phyloP scores from a whole-genome alignment of 2,329 filamentous ascomycete species.

The Alternaria hordeiaustralica region DNA sequence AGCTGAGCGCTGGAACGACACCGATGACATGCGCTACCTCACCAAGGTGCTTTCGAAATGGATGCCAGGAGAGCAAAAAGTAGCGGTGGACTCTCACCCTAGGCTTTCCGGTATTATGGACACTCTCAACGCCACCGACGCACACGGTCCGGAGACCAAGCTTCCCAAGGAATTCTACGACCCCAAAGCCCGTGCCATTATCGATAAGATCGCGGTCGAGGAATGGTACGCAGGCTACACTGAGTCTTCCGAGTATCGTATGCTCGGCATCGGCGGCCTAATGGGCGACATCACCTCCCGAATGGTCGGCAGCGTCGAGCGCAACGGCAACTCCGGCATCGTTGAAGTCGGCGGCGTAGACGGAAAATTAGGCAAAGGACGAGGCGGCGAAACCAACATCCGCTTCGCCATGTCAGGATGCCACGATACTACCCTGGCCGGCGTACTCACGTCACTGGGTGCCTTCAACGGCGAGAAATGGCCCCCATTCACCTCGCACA shows the following conservation, averaged over 20 bases:
- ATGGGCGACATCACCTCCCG: slow-evolving; percentile 77
- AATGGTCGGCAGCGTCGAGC: slow-evolving; percentile 51
- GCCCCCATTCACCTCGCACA: slow-evolving; percentile 92
- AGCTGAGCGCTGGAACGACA: slow-evolving; percentile 58
- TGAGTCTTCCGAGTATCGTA: slow-evolving; percentile 86
- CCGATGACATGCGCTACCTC: slow-evolving; percentile 83
- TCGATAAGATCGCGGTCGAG: slow-evolving; percentile 78
- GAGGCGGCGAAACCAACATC: slow-evolving; percentile 61
- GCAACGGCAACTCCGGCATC: slow-evolving; percentile 47
- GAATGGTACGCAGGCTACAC: slow-evolving; percentile 92
- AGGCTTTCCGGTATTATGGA: slow-evolving; percentile 92
- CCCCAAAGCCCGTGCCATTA: slow-evolving; percentile 68
- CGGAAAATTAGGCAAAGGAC: slow-evolving; percentile 46
- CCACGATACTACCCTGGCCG: slow-evolving; percentile 92
- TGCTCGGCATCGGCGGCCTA: slow-evolving; percentile 82
- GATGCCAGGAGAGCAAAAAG: slow-evolving; percentile 74
- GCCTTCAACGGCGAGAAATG: slow-evolving; percentile 76
- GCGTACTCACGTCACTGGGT: slow-evolving; percentile 76
- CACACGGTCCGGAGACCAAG: slow-evolving; percentile 79
- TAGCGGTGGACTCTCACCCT: slow-evolving; percentile 85
- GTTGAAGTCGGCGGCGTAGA: slow-evolving; percentile 48
- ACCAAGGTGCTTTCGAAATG: slow-evolving; percentile 79
- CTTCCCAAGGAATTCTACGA: slow-evolving; percentile 91
- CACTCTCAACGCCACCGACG: slow-evolving; percentile 85
- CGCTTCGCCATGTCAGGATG: slow-evolving; percentile 84